phyloP scores from a whole-genome alignment of 1,284 basidiomycete species.

The Austroboletus olivaceoglutinosus region DNA sequence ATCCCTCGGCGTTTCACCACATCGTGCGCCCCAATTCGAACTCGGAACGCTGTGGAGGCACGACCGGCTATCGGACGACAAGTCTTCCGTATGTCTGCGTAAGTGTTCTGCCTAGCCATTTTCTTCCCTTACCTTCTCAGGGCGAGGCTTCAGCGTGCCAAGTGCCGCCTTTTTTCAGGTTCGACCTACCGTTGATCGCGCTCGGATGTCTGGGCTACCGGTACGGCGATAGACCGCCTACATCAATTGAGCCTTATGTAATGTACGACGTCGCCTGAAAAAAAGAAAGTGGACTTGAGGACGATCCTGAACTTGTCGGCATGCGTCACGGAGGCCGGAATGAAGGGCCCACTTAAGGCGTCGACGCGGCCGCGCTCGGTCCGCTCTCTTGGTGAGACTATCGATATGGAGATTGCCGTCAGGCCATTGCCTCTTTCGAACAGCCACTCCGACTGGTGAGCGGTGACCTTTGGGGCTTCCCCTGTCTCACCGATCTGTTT shows the following conservation, averaged over 20 bases:
- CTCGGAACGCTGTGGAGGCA: no score
- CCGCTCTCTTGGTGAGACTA: no score
- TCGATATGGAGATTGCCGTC: no score
- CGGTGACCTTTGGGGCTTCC: no score
- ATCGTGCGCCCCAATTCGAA: not conserved
- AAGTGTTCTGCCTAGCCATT: not conserved
- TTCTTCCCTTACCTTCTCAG: not conserved
- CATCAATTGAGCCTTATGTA: not conserved
- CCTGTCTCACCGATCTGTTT: no score
- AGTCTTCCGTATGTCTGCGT: not conserved
- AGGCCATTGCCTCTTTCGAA: no score
- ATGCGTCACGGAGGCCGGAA: no score
- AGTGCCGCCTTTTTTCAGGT: not conserved
- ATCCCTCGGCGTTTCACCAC: not conserved
- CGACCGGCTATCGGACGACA: not conserved
- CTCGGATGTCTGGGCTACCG: not conserved
- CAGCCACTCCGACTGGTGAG: no score
- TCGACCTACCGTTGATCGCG: not conserved
- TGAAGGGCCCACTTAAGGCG: no score
- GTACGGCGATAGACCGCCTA: not conserved
- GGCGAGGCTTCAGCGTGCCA: constrained; percentile 5
- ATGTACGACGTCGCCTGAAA: no score
- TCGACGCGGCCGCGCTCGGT: no score
- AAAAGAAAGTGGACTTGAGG: not conserved
- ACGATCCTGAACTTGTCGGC: not conserved